Base-by-base conservation (phyloP, 768 basidiomycete species). In the Ramaria rubella region DNA sequence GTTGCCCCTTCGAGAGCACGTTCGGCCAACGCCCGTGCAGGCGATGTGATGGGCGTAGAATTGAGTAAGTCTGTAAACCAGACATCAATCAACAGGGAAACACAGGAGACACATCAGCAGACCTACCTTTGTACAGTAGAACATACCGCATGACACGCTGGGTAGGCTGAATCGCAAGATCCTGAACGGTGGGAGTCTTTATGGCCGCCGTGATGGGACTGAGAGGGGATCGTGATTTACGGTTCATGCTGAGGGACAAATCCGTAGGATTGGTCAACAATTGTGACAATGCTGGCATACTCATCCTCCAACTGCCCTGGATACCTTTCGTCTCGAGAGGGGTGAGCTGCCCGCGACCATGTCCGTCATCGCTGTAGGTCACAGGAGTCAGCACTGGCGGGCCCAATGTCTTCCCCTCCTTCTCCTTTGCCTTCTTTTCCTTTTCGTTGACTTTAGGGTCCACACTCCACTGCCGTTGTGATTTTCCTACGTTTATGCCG, bases 81-180 rank as follows among this genome's bases (percentile, higher is more conserved):
- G n/a, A 19, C n/a, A 42, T 42, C 40, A 52, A 23, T 14, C 24
- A 40, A 52, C 11, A 23, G 3, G n/a, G 7, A n/a, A 6, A 49
- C 17, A 2, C 23, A 19, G 40, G 23, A 17, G 23, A 42, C 40
- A 21, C 8, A 7, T 19, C n/a, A 17, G 17, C 36, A 40, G 15
- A 51, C 73, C 55, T 58, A 82, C 84, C 83, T 74, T 72, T 77
- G 59, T 80, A 85, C 42, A 84, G 69, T 36, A 85, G 63, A 2
- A 79, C 80, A 65, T 85, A 85, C 59, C 84, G 73, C 68, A 78
- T 78, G n/a, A 83, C 75, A 19, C 85, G 72, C 63, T 86, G 83
- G 14, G 78, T 76, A 17, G 84, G 84, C 60, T 80, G 70, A 52
- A 86, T 84, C 2, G 82, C 82, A 27, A 86, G 64, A 56, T 86